These are phyloP conservation scores for Aureobasidium sp. DNA, from an alignment of 2,329 filamentous ascomycete species.

Conservation along the genomic window DNA sequence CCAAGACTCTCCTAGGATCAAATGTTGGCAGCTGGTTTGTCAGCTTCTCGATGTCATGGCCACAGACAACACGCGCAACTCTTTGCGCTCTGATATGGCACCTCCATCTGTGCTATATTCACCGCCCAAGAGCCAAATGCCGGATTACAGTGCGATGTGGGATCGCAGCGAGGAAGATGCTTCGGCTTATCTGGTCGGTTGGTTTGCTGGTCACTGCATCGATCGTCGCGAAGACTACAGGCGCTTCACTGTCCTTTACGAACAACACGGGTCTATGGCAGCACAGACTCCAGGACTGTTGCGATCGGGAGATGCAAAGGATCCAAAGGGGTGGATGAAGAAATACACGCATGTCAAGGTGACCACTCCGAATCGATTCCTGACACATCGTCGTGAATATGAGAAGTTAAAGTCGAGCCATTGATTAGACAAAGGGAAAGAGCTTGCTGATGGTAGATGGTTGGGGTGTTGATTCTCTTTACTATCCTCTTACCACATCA, in stretches of 20 bases:
- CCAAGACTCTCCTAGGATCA: slow-evolving; percentile 19
- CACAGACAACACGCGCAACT: neutral
- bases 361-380: slow-evolving; percentile 15
- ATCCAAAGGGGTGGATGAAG: slow-evolving; percentile 24
- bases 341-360: slow-evolving; percentile 26
- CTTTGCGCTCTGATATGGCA: neutral
- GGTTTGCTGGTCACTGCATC: slow-evolving; percentile 25
- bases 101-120: slow-evolving; percentile 7
- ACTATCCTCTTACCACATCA: too few relatives aligned
- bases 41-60: slow-evolving; percentile 15
- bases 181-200: slow-evolving; percentile 27
- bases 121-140: slow-evolving; percentile 18
- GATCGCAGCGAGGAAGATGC: slow-evolving; percentile 23
- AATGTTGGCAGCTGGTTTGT: slow-evolving; percentile 23
- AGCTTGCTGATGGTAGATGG: too few relatives aligned
- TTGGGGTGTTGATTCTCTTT: too few relatives aligned
- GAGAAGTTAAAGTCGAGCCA: slow-evolving; percentile 13
- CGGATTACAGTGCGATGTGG: slow-evolving; percentile 22
- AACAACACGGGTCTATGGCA: slow-evolving; percentile 16
- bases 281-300: slow-evolving; percentile 5
- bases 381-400: slow-evolving; percentile 11
- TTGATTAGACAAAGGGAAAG: too few relatives aligned
- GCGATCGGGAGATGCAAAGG: slow-evolving; percentile 19
- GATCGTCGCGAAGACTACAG: slow-evolving; percentile 23
- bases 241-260: slow-evolving; percentile 27